A percentile compares a stretch with the other conserved stretches of the same genome.
Evolutionary conservation across 768 basidiomycete genomes (phyloP).

Genomic region (Austroboletus festivus): DNA sequence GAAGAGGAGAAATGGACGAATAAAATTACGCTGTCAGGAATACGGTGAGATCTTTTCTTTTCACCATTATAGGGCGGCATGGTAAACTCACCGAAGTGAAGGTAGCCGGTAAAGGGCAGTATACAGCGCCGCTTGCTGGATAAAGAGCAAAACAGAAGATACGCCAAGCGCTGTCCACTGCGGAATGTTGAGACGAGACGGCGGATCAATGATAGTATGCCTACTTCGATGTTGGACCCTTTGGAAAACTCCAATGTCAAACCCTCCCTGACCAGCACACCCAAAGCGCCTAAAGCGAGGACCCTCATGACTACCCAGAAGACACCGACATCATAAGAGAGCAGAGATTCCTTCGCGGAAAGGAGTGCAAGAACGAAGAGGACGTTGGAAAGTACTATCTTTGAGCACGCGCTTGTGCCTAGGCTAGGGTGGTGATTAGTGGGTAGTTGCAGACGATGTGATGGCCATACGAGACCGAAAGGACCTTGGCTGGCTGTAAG

Average conservation of each 20-base stretch:
- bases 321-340: constrained; percentile 63
- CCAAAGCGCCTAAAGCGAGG: constrained; percentile 68
- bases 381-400: constrained; percentile 57
- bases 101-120: constrained; percentile 68
- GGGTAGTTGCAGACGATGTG: not conserved
- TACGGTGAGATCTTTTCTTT: not conserved
- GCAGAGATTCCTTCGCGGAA: constrained; percentile 63
- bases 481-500: constrained; percentile 52
- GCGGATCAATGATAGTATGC: constrained; percentile 20
- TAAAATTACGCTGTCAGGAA: constrained; percentile 54
- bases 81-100: constrained; percentile 54
- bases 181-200: constrained; percentile 8
- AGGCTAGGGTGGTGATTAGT: constrained; percentile 37
- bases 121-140: constrained; percentile 66
- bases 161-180: constrained; percentile 73
- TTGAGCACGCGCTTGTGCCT: constrained; percentile 49
- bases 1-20: constrained; percentile 68
- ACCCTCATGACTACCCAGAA: constrained; percentile 78
- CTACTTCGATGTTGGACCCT: constrained; percentile 58
- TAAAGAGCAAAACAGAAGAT: constrained; percentile 62
- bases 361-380: constrained; percentile 62
- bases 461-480: constrained; percentile 51
- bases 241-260: constrained; percentile 51
- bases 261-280: constrained; percentile 58
- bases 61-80: not conserved